Evolutionary conservation across 129 eudicot species (phyloP).

Genomic region (Arctium minus): DNA sequence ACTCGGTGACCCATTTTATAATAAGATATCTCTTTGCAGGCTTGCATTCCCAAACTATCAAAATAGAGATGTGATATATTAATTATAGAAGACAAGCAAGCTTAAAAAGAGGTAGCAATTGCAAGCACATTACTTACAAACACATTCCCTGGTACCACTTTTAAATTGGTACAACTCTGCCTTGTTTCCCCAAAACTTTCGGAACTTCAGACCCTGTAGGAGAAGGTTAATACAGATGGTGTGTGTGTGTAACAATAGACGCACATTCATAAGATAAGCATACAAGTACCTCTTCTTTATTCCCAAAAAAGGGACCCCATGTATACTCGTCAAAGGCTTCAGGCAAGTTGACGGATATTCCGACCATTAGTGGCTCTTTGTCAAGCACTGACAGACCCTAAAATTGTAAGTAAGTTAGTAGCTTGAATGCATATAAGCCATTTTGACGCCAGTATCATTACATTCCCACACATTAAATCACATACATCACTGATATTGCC

Average conservation of each 20-base stretch:
- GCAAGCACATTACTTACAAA: slow-evolving; percentile 49
- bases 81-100: neutral
- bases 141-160: slow-evolving; percentile 67
- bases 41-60: slow-evolving; percentile 76
- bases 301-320: slow-evolving; percentile 76
- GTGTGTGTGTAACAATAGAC: neutral
- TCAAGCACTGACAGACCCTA: slow-evolving; percentile 77
- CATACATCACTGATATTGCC: slow-evolving; percentile 60
- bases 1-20: slow-evolving; percentile 59
- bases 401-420: slow-evolving; percentile 15
- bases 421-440: slow-evolving; percentile 14
- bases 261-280: slow-evolving; percentile 4
- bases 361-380: slow-evolving; percentile 62
- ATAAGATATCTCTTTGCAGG: slow-evolving; percentile 68
- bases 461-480: slow-evolving; percentile 4
- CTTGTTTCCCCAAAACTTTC: slow-evolving; percentile 88
- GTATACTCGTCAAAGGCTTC: slow-evolving; percentile 60
- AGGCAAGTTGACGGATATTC: slow-evolving; percentile 57
- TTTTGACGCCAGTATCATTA: neutral
- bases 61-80: neutral
- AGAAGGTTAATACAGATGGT: neutral
- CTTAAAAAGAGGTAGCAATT: neutral
- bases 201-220: slow-evolving; percentile 54
- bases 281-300: slow-evolving; percentile 63
- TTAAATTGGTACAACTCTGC: slow-evolving; percentile 58